Base-by-base conservation (phyloP, 2,329 filamentous ascomycete species). In the Aspergillus nomiae region DNA sequence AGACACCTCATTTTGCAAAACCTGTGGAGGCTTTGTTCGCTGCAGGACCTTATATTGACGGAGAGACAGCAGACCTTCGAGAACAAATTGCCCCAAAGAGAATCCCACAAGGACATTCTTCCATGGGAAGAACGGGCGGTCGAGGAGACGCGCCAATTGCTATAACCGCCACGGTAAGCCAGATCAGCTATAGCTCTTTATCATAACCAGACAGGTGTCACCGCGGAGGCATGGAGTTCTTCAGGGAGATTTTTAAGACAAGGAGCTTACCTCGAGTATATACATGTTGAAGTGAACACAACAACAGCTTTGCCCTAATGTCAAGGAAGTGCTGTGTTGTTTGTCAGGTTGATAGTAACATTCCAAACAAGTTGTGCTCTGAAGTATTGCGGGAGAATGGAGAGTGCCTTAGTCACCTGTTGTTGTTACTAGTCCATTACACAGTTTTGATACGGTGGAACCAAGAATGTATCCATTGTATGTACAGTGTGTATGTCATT, bases 101-200 rank as follows among this genome's bases (percentile, higher is more conserved):
- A 99, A 99, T 73, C 93, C 92, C 71, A 98, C 87, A 73, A 99
- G 94, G 72, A 99, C 88, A 77, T 89, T 91, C 87, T 97, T 99
- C 95, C 95, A 99, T 60, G 95, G 94, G 83, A 98, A 97, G 75
- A 92, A 84, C 63, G 94, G 94, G 75, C 92, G 89, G 83, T 99
- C 95, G 73, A 98, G 90, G 79, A 91, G 89, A 78, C 87, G 88
- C 76, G 92, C 92, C 70, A 98, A 89, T 83, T 86, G 83, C 84
- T 87, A 65, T 50, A 59, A 59, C 30, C 56, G 62, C 50, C 62
- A 65, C 66, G 58, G 57, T 64, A 56, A 65, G 56, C 56, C 59
- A 46, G 58, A 57, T 69, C 51, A 67, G 64, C 56, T 62, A 32
- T 59, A 60, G 59, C 50, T 61, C 53, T 60, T 32, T n/a, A 32